phyloP scores from a whole-genome alignment of 805 yeast genomes.

The Candida chauliodis region DNA sequence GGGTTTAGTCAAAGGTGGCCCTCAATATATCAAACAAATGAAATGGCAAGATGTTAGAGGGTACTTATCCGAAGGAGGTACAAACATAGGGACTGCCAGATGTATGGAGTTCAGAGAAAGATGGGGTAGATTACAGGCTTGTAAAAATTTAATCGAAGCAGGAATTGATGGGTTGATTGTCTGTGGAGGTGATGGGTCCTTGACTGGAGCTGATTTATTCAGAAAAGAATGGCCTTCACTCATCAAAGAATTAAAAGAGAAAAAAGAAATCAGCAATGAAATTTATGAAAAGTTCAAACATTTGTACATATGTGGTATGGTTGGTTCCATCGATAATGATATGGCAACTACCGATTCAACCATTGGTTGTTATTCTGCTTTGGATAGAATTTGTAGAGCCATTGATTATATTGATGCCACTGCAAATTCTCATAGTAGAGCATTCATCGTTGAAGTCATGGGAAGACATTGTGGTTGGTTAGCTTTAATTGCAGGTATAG shows the following conservation, averaged over 20 bases:
- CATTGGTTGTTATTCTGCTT: constrained; percentile 92
- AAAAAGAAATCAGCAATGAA: constrained; percentile 53
- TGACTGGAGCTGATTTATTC: constrained; percentile 95
- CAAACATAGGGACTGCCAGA: constrained; percentile 94
- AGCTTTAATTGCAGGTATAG: constrained; percentile 94
- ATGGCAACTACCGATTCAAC: constrained; percentile 97
- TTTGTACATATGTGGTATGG: constrained; percentile 87
- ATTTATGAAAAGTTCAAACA: constrained; percentile 61
- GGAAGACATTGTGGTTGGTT: constrained; percentile 99
- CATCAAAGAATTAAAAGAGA: constrained; percentile 62
- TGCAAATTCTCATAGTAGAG: constrained; percentile 94
- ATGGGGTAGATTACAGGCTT: constrained; percentile 77
- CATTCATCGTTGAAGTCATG: constrained; percentile 98
- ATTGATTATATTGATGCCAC: constrained; percentile 97
- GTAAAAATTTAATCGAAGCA: constrained; percentile 74
- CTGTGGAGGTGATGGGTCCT: constrained; percentile 98
- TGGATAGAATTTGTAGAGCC: constrained; percentile 88
- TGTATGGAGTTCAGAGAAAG: constrained; percentile 82
- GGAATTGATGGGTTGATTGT: constrained; percentile 95
- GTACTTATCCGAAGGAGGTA: constrained; percentile 89
- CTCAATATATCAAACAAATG: constrained; percentile 66
- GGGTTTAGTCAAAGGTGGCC: constrained; percentile 87
- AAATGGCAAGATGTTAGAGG: constrained; percentile 95
- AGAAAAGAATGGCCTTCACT: constrained; percentile 93
- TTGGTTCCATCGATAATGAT: constrained; percentile 97